Evolutionary conservation across 306 rosid species (phyloP).

Genomic region (Rosa lucieae): DNA sequence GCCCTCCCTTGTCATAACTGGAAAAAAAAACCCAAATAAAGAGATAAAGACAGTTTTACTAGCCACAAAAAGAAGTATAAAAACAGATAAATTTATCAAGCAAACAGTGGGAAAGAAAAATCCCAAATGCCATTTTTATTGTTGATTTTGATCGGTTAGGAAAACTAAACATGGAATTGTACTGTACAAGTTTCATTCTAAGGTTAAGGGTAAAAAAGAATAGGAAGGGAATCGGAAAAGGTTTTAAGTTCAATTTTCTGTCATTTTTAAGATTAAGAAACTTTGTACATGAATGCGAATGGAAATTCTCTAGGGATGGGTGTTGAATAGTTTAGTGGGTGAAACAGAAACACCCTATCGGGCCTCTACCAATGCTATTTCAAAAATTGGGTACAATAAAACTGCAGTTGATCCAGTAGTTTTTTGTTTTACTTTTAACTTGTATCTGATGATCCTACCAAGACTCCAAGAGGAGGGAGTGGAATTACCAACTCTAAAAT

Average conservation of each 20-base stretch:
- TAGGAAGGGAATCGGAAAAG: neutral
- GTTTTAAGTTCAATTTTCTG: neutral
- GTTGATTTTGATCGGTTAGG: neutral
- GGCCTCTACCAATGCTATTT: neutral
- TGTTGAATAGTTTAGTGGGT: neutral
- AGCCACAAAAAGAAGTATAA: conserved; percentile 11
- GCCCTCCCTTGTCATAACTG: conserved; percentile 95
- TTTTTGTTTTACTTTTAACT: neutral
- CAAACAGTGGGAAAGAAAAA: neutral
- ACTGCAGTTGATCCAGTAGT: neutral
- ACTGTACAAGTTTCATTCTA: neutral
- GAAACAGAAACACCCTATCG: neutral
- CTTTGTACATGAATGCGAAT: neutral
- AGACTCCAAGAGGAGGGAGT: neutral
- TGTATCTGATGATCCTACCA: conserved; percentile 10
- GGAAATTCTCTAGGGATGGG: neutral
- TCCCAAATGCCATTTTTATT: neutral
- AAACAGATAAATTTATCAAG: neutral
- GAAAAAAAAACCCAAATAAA: conserved; percentile 16
- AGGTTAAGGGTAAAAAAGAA: neutral
- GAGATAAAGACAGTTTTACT: neutral
- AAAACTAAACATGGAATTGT: neutral
- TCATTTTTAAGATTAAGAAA: neutral
- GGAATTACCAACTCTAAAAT: neutral
- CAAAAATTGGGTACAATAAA: neutral